Evolutionary conservation across 2,329 filamentous ascomycete species (phyloP), one percentile per base, ranked within the genome.

Genomic region (Aspergillus versicolor): DNA sequence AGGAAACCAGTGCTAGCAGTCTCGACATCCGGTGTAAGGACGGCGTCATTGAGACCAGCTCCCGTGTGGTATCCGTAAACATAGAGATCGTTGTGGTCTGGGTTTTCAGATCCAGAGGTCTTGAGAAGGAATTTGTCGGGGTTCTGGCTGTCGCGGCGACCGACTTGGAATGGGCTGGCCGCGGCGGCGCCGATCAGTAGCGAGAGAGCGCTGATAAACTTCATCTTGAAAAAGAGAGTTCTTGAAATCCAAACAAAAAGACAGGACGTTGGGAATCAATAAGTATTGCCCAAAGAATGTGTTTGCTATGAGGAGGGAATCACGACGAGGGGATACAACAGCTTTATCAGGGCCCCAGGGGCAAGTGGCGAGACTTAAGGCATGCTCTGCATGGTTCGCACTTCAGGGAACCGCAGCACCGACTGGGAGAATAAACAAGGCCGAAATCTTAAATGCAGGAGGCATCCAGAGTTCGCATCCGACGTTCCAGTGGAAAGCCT

Each of bases 51-150:
- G 27, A 71, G 54, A 13, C 72, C 75, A n/a, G 74, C 74, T 17
- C 71, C 73, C n/a, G 73, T 75, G 65, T 77, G 75, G 60, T 74
- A 77, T 38, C 67, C 62, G 27, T 67, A 67, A 27, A 77, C 64
- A 30, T 71, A 76, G 52, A 75, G 69, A 58, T 71, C 55, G 61
- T 75, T 73, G 60, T 73, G 68, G 1, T 65, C 46, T 0, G 60
- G 21, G 47, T 68, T 65, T 21, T 56, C 52, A 9, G 69, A 62
- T 12, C 60, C 65, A n/a, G 61, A 57, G 19, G 74, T 70, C 61
- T 75, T 75, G 32, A 76, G 64, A 52, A 67, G 63, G 61, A 74
- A 75, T 32, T 63, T 51, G n/a, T 63, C 64, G 52, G 60, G 40
- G 22, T 58, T 52, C 49, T 62, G 56, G 51, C 49, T 56, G 60